Percentiles rank a stretch among this genome's conserved stretches.
Evolutionary conservation across 228 moss, liverwort and hornwort species (phyloP).

Genomic region (Sphagnum fallax): DNA sequence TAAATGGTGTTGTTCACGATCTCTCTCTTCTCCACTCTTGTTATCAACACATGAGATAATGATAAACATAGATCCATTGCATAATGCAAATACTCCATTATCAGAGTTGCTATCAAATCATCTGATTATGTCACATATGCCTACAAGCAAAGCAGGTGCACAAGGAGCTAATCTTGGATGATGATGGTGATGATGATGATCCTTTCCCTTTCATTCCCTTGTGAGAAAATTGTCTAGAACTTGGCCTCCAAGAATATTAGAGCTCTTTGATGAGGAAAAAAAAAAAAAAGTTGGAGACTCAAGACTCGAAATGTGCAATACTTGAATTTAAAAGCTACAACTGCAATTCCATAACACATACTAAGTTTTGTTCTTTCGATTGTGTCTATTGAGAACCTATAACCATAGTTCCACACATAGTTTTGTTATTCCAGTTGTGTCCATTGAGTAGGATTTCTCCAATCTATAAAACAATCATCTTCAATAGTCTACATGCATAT

Average conservation of each 20-base stretch:
- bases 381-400: conserved; percentile 8
- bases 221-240: too few species aligned
- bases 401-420: conserved; percentile 32
- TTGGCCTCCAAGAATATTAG: too few species aligned
- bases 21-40: conserved; percentile 32
- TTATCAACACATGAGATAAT: conserved; percentile 2
- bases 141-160: conserved; percentile 1
- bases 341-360: too few species aligned
- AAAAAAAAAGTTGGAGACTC: too few species aligned
- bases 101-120: conserved; percentile 45
- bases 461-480: conserved; percentile 30
- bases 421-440: conserved; percentile 26
- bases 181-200: too few species aligned
- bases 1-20: conserved; percentile 51
- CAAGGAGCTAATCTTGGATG: not conserved
- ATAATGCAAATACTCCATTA: conserved; percentile 54
- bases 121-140: conserved; percentile 63
- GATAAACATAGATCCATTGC: conserved; percentile 43
- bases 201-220: too few species aligned
- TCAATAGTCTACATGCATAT: conserved; percentile 42
- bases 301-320: too few species aligned
- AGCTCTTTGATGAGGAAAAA: not conserved
- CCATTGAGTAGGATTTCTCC: conserved; percentile 52
- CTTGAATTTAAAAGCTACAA: not conserved
- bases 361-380: accelerated